Evolutionary conservation across 768 basidiomycete genomes (phyloP), one percentile per base, ranked within the genome.

Genomic region (Trametes meyenii): DNA sequence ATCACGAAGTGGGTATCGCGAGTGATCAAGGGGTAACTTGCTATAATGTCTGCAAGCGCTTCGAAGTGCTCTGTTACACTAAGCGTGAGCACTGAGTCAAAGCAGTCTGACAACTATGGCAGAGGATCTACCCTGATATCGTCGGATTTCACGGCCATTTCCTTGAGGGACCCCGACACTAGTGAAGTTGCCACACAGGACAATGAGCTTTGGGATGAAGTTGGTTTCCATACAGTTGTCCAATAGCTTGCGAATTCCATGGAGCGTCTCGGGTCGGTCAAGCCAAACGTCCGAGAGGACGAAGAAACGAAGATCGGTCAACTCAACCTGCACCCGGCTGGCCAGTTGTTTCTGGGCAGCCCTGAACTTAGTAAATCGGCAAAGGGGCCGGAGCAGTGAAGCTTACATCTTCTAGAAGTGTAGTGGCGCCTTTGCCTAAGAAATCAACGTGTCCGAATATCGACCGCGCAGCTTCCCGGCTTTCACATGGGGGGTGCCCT

Each of bases 381-480:
- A 16, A 21, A 19, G 36, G 23, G 12, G 14, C 39, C 3, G 43
- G 21, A 17, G n/a, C n/a, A 12, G 21, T 5, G 50, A 38, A 48
- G 74, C 86, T 55, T 68, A 96, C 96, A 73, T 98, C 97, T 77
- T 98, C 96, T 5, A 90, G 76, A 21, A 94, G 74, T 2, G 96
- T 94, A 1, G 95, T 90, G 3, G 92, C 86, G 1, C 97, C 97
- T 68, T 90, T 87, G n/a, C 97, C 97, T 12, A 98, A 82, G 70
- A 98, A 97, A 73, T 99, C 97, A 33, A 98, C 88, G 70, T 98
- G 97, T 0, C 96, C 97, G 70, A 92, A 97, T 66, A 98, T 88
- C 42, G 90, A 93, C 92, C 94, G 82, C 16, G 96, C 88, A 2
- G 84, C 86, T 61, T 88, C 88, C 43, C 97, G 81, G 66, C 89